Evolutionary conservation across 2,329 filamentous ascomycete species (phyloP).

Genomic region (Sarocladium kiliense): DNA sequence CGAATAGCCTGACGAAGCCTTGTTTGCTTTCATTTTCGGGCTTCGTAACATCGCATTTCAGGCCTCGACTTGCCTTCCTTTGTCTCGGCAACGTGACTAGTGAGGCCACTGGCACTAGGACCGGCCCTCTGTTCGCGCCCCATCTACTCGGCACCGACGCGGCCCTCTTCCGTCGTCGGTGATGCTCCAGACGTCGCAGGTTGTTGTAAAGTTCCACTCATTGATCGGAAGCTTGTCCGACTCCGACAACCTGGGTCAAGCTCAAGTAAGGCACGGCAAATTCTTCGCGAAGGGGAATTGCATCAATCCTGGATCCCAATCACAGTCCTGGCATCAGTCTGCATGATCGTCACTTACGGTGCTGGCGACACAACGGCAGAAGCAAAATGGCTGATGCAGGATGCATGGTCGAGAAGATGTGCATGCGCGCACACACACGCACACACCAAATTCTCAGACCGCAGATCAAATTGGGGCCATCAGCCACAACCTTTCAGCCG

Average conservation of each 20-base stretch:
- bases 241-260: conserved; percentile 1
- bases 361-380: too few species aligned
- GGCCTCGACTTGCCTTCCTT: background rate
- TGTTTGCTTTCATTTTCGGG: background rate
- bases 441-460: background rate
- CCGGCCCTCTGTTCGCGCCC: background rate
- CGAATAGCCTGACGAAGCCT: background rate
- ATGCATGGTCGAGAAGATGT: background rate
- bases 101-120: background rate
- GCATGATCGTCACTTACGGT: too few species aligned
- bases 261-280: background rate
- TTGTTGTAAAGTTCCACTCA: background rate
- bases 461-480: background rate
- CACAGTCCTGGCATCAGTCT: too few species aligned
- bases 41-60: background rate
- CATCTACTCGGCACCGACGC: background rate
- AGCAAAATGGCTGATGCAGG: too few species aligned
- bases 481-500: background rate
- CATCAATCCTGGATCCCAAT: too few species aligned
- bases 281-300: too few species aligned
- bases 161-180: background rate
- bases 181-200: background rate
- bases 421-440: background rate
- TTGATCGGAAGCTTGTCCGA: background rate
- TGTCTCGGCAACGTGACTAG: background rate